Base-by-base conservation (phyloP, 1,284 basidiomycete genomes). In the Fomitopsis schrenkii region DNA sequence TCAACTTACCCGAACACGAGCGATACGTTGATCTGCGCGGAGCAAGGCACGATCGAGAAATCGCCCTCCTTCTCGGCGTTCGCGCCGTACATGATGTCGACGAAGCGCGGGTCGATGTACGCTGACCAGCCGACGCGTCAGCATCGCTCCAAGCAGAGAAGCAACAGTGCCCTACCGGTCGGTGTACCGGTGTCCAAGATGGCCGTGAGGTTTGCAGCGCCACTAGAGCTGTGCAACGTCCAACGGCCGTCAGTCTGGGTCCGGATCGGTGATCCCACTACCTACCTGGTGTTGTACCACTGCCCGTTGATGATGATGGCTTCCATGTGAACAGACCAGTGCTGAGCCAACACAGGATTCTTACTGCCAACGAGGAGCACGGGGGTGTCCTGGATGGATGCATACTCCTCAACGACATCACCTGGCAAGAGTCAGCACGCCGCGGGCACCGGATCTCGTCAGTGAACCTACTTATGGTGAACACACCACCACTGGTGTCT, bases 111-210 rank as follows among this genome's bases (percentile, higher is more conserved):
- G n/a, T 61, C 60, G 40, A 61, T 46, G 17, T 15, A 48, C 6
- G 60, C 60, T 61, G 10, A 26, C 38, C n/a, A 53, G 15, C 26
- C 7, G 55, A n/a, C 36, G 35, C 10, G n/a, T 46, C 9, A 58
- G 26, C 15, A 10, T 5, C 17, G 22, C 26, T 10, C 17, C 15
- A 3, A 30, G 15, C 2, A 48, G 22, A 46, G 9, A 22, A 19
- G 46, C 8, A 19, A 38, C 17, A 9, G 26, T 15, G 30, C 12
- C 57, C 15, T 38, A 61, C 60, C 57, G 4, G 57, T 58, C 28
- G 60, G 60, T 3, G 57, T 61, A 15, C 60, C 60, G 10, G 60
- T 40, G 42, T 61, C 60, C 17, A 61, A 30, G 26, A 58, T 38
- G 3, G 56, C 60, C 6, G 56, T 58, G 33, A 61, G 41, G 36